phyloP scores from a whole-genome alignment of 2,329 filamentous ascomycete genomes.

The Aspergillus latus region DNA sequence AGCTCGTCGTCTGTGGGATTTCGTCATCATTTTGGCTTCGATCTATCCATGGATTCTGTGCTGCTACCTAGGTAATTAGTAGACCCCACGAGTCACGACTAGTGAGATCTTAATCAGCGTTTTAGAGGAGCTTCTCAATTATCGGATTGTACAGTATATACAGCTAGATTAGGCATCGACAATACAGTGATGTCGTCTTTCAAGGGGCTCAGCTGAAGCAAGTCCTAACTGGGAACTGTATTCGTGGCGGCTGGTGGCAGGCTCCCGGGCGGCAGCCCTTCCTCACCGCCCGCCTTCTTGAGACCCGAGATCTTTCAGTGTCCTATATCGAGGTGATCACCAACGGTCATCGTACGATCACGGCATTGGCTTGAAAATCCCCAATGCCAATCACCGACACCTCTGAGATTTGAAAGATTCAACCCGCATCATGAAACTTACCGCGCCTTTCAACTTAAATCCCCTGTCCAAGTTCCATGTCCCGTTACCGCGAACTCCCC shows the following conservation, averaged over 20 bases:
- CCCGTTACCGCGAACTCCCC: slow-evolving; percentile 53
- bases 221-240: background rate
- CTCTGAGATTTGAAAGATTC: background rate
- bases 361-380: background rate
- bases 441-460: slow-evolving; percentile 49
- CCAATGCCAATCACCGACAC: background rate
- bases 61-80: background rate
- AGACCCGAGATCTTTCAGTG: background rate
- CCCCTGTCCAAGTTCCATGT: slow-evolving; percentile 56
- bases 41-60: slow-evolving; percentile 3
- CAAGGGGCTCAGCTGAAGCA: slow-evolving; percentile 1
- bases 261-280: slow-evolving; percentile 12
- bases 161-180: background rate
- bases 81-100: background rate
- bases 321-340: background rate
- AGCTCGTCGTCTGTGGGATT: slow-evolving; percentile 9
- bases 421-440: slow-evolving; percentile 52
- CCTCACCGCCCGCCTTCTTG: slow-evolving; percentile 15
- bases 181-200: slow-evolving; percentile 1
- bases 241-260: slow-evolving; percentile 12
- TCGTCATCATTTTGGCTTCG: slow-evolving; percentile 19
- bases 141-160: no score
- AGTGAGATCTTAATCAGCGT: background rate
- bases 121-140: background rate
- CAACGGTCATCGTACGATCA: background rate